Evolutionary conservation across 116 monocot species (phyloP), one percentile per base, ranked within the genome.

Genomic region (Iris pallida): DNA sequence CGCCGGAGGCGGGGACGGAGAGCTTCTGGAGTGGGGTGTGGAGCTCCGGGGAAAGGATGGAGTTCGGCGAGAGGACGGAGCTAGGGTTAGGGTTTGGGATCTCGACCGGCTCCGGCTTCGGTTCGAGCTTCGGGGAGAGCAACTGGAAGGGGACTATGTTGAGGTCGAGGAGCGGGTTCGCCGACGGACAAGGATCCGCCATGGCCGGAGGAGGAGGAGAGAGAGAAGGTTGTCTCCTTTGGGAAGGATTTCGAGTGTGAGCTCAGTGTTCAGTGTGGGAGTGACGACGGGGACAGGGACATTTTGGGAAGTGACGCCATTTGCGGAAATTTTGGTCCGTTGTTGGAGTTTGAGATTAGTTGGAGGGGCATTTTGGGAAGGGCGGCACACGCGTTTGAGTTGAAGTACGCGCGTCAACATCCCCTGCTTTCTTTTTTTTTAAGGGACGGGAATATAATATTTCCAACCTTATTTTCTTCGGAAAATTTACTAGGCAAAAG

Each of bases 71-170:
- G 8, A 56, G 56, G 56, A 56, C 6, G 56, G 56, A 56, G n/a
- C 17, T 56, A 11, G 60, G 60, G 60, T 18, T 16, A 11, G 48
- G 64, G 47, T 47, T 64, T 64, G 42, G n/a, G 62, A 62, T 42
- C 44, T 56, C 44, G 18, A 16, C 2, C 10, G 68, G 66, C 52
- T 66, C 66, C 20, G 16, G 43, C 10, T 66, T 52, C 46, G 63
- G 47, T 4, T 63, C 63, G 63, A 63, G 8, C 63, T 63, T 63
- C 20, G 46, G 63, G 16, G 20, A 9, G 14, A 40, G 66, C 6
- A 20, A 2, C 18, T 14, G 66, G 16, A 30, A 16, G 14, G 43
- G 66, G 20, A 52, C 7, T 20, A 51, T 47, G 14, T 52, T 40
- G 66, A 66, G 52, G 47, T 53, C 52, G 12, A 53, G 10, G 52